Conservation (phyloP, 306 rosid species). For the Sindora glabra region DNA sequence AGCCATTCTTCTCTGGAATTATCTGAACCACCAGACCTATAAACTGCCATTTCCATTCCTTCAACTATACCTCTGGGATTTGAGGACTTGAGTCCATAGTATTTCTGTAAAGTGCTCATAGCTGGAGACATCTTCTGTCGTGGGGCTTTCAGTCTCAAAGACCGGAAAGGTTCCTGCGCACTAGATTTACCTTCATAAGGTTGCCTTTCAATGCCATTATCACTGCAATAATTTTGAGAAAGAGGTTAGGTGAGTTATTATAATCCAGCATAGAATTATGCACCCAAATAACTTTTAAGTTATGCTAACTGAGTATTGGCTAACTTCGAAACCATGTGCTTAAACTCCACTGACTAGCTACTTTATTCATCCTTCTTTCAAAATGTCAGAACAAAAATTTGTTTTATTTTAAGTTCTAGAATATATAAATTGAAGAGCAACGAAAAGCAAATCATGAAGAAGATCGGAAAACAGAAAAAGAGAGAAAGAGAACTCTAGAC, state of each 20-base stretch:
- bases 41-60: constrained; percentile 58
- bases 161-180: constrained; percentile 33
- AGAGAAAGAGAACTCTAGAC: too few species aligned
- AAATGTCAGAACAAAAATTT: not conserved
- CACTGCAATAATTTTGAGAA: constrained; percentile 32
- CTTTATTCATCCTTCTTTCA: not conserved
- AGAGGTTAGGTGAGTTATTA: constrained; percentile 9
- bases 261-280: constrained; percentile 1
- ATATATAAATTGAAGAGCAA: too few species aligned
- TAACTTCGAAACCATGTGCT: not conserved
- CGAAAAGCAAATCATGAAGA: too few species aligned
- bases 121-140: constrained; percentile 40
- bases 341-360: not conserved
- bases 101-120: constrained; percentile 61
- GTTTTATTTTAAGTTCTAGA: not conserved
- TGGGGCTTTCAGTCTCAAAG: constrained; percentile 43
- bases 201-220: constrained; percentile 18
- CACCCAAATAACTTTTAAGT: not conserved
- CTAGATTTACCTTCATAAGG: constrained; percentile 32
- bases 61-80: constrained; percentile 15
- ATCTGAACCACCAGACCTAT: constrained; percentile 36
- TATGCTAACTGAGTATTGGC: not conserved
- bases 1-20: constrained; percentile 32
- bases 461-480: too few species aligned
- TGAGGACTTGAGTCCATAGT: constrained; percentile 50